Base-by-base conservation (phyloP, 2,329 filamentous ascomycete species). In the Phialemoniopsis sp. region DNA sequence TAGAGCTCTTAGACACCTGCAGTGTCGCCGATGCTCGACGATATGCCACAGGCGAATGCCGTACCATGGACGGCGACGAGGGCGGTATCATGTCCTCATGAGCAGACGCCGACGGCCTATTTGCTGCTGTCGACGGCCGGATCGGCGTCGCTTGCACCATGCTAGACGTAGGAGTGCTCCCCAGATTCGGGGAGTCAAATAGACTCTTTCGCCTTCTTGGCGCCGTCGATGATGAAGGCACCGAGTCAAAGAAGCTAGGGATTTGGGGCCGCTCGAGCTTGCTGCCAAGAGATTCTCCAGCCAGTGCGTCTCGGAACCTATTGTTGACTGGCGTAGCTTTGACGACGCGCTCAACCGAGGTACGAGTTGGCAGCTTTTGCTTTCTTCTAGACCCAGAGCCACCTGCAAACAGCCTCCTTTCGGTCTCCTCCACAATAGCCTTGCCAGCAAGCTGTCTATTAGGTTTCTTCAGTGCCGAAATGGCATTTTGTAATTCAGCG, bases 401-500 rank as follows among this genome's bases (percentile, higher is more conserved):
- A 26, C 66, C 66, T 4, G 66, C 66, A 13, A 66, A 67, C 5
- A 68, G 64, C 39, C 81, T 76, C 49, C 74, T 75, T 55, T 89
- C 83, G 5, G 78, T 74, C 18, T 78, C 82, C 47, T 87, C 84
- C 4, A 76, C 78, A 41, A 86, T 70, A 29, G 79, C 74, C 50
- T 80, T 82, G 26, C 80, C 80, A 12, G 82, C 84, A 31, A 85
- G 69, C 16, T 78, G 74, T 34, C 87, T 77, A 52, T 91, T 89
- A 1, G 87, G 87, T 59, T 82, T 88, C 56, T 85, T 82, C 32
- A 91, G 59, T 9, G 81, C 76, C 6, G 76, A 77, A 36, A 93
- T 90, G 8, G 87, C 87, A 42, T 87, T 78, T 48, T 80, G 78
- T 28, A 91, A 62, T 52, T 89, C 82, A 19, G 81, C 78, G 35